Evolutionary conservation across 495 filamentous ascomycete species (phyloP).

Genomic region (Penicillium cataractarum): DNA sequence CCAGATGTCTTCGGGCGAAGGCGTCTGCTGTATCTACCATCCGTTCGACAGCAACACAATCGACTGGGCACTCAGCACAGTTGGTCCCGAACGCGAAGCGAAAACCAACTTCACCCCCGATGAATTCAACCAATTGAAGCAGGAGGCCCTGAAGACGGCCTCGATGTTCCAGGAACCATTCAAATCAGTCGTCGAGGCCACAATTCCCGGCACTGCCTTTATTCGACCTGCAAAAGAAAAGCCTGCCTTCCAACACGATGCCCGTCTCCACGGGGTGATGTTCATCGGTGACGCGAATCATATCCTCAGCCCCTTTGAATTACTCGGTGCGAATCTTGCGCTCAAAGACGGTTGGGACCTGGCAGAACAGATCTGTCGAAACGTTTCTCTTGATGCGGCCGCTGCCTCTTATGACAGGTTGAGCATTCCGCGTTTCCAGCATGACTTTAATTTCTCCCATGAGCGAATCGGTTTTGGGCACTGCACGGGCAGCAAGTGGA

Average conservation of each 20-base stretch:
- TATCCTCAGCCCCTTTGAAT: conserved; percentile 16
- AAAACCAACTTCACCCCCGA: conserved; percentile 2
- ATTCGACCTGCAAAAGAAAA: conserved; percentile 19
- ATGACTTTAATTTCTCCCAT: conserved; percentile 14
- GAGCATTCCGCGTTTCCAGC: conserved; percentile 15
- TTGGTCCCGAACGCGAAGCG: conserved; percentile 7
- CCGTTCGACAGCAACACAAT: conserved; percentile 9
- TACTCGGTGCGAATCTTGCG: conserved; percentile 13
- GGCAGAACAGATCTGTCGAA: conserved; percentile 17
- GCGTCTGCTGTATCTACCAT: conserved; percentile 18
- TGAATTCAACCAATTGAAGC: conserved; percentile 4
- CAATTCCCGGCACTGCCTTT: conserved; percentile 8
- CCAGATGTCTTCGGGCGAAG: conserved; percentile 20
- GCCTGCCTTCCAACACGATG: conserved; percentile 12
- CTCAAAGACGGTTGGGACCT: conserved; percentile 19
- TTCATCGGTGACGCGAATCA: conserved; percentile 22
- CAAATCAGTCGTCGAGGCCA: conserved; percentile 12
- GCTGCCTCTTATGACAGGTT: conserved; percentile 11
- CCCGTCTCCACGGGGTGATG: conserved; percentile 5
- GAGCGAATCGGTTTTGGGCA: conserved; percentile 14
- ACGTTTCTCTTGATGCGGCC: conserved; percentile 2
- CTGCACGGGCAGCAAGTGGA: conserved; percentile 12
- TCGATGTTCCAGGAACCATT: conserved; percentile 21
- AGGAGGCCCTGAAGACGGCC: conserved; percentile 11
- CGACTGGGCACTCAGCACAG: conserved; percentile 12